Evolutionary conservation across 2,329 filamentous ascomycete genomes (phyloP).

Genomic region (Fusarium miscanthi): DNA sequence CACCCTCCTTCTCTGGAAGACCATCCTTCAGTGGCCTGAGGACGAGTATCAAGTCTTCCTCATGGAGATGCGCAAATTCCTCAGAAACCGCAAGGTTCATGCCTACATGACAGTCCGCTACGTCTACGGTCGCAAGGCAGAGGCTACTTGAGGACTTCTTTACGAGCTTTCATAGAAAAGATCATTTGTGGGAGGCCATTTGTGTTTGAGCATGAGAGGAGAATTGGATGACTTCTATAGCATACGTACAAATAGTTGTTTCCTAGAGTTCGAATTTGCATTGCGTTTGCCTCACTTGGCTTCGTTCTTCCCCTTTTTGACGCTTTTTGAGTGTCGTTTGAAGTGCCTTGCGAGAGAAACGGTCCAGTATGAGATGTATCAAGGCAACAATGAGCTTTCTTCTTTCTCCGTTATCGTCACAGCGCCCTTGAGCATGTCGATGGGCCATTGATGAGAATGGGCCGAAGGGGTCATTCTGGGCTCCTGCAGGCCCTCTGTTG

Average conservation of each 20-base stretch:
- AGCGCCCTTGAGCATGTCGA: too few species aligned
- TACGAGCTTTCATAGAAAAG: neutral
- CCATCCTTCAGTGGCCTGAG: slow-evolving; percentile 33
- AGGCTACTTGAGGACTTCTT: neutral
- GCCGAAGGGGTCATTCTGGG: too few species aligned
- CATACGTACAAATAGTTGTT: neutral
- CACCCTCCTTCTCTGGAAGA: slow-evolving; percentile 34
- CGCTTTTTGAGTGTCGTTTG: too few species aligned
- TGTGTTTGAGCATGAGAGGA: neutral
- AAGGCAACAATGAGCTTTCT: too few species aligned
- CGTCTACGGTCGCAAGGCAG: slow-evolving; percentile 34
- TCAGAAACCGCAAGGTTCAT: slow-evolving; percentile 30
- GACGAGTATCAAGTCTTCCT: slow-evolving; percentile 40
- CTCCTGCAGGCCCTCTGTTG: too few species aligned
- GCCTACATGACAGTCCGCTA: slow-evolving; percentile 36
- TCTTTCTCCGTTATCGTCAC: too few species aligned
- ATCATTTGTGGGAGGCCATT: neutral
- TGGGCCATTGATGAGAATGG: too few species aligned
- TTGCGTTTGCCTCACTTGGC: neutral
- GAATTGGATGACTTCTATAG: neutral
- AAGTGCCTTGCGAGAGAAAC: too few species aligned
- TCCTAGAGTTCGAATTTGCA: neutral
- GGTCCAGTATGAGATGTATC: too few species aligned
- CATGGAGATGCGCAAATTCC: slow-evolving; percentile 29
- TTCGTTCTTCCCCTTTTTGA: too few species aligned